Evolutionary conservation across 345 rosid species (phyloP).

Genomic region (Nephelium lappaceum): DNA sequence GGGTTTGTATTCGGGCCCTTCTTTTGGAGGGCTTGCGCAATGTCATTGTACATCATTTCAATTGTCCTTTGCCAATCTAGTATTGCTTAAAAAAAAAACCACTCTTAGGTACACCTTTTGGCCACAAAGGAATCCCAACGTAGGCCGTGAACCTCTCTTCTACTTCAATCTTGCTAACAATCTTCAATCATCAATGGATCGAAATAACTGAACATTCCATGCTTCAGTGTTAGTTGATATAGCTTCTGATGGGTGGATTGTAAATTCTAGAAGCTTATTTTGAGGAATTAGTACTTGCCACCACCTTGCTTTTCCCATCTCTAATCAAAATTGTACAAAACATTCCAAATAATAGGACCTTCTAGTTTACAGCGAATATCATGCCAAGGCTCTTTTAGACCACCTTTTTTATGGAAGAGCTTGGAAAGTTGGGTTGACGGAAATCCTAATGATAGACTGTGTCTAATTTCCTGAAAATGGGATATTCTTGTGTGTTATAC

Average conservation of each 20-base stretch:
- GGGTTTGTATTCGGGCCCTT: slow-evolving; percentile 49
- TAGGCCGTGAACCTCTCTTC: slow-evolving; percentile 71
- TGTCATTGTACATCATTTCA: slow-evolving; percentile 85
- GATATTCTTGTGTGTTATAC: slow-evolving; percentile 73
- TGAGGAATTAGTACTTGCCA: slow-evolving; percentile 32
- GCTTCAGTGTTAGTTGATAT: slow-evolving; percentile 29
- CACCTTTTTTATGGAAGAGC: slow-evolving; percentile 71
- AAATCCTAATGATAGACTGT: slow-evolving; percentile 61
- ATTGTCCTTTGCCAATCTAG: slow-evolving; percentile 90
- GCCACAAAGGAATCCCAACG: slow-evolving; percentile 88
- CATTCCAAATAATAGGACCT: slow-evolving; percentile 92
- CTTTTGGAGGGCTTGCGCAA: slow-evolving; percentile 46
- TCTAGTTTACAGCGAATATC: slow-evolving; percentile 86
- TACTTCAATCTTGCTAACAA: slow-evolving; percentile 74
- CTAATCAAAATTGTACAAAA: slow-evolving; percentile 84
- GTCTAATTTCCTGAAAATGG: slow-evolving; percentile 59
- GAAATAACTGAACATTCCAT: slow-evolving; percentile 73
- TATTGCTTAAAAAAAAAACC: slow-evolving; percentile 70
- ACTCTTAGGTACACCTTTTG: slow-evolving; percentile 77
- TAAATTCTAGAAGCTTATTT: slow-evolving; percentile 22
- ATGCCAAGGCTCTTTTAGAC: slow-evolving; percentile 98
- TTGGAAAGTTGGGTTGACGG: slow-evolving; percentile 77
- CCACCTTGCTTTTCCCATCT: slow-evolving; percentile 75
- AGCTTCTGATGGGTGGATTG: slow-evolving; percentile 34
- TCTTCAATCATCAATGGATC: slow-evolving; percentile 74